Percentiles rank a stretch among this genome's conserved stretches.
Conservation (phyloP, 805 yeast species). For the Candida broadrunensis region DNA sequence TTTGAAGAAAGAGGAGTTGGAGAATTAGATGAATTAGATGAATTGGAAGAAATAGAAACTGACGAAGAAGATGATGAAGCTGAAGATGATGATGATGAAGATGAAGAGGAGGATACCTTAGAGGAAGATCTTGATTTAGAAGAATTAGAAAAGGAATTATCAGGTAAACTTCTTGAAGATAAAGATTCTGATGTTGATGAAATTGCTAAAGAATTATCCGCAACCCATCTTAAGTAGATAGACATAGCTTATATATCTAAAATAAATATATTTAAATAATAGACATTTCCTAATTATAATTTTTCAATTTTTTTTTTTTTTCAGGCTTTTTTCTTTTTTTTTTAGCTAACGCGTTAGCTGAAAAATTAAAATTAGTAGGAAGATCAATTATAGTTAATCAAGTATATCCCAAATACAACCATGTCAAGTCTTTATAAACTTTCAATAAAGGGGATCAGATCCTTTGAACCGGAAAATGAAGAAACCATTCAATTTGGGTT, state of each 20-base stretch:
- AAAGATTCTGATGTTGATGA: slow-evolving; percentile 50
- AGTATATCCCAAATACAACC: too few relatives aligned
- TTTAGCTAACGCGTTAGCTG: too few relatives aligned
- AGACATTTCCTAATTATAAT: too few relatives aligned
- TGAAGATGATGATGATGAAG: slow-evolving; percentile 51
- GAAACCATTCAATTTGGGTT: slow-evolving; percentile 87
- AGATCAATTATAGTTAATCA: too few relatives aligned
- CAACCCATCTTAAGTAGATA: slow-evolving; percentile 40
- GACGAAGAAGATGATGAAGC: slow-evolving; percentile 68
- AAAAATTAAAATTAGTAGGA: too few relatives aligned
- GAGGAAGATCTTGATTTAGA: slow-evolving; percentile 55
- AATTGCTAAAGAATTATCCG: slow-evolving; percentile 57
- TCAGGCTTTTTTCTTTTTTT: too few relatives aligned
- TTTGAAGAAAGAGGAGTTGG: slow-evolving; percentile 76
- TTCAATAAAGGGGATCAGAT: slow-evolving; percentile 79
- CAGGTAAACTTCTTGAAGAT: slow-evolving; percentile 41
- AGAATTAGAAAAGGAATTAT: slow-evolving; percentile 53
- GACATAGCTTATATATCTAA: too few relatives aligned
- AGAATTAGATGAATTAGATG: slow-evolving; percentile 90
- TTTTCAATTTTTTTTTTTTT: too few relatives aligned
- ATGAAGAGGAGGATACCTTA: slow-evolving; percentile 40
- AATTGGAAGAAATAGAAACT: slow-evolving; percentile 78
- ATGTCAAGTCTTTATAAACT: slow-evolving; percentile 44
- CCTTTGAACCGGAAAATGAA: slow-evolving; percentile 80
- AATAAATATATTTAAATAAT: background rate